Percentiles rank a stretch among this genome's conserved stretches.
Evolutionary conservation across 805 yeast genomes (phyloP).

Genomic region (Wickerhamomyces mucosus): DNA sequence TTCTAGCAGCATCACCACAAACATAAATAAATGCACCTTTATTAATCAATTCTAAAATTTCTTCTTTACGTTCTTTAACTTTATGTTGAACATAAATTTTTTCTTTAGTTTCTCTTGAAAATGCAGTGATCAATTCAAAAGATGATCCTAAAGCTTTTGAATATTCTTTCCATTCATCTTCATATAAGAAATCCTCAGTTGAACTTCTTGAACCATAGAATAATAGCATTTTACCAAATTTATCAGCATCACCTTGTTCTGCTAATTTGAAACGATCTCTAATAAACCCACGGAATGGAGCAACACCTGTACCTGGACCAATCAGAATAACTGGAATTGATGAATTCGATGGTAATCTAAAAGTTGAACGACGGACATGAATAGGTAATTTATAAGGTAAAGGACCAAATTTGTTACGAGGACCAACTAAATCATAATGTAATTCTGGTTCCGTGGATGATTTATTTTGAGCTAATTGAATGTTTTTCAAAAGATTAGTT

Average conservation of each 20-base stretch:
- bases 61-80: slow-evolving; percentile 40
- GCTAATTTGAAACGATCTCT: slow-evolving; percentile 69
- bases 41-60: slow-evolving; percentile 35
- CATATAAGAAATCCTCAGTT: slow-evolving; percentile 75
- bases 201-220: slow-evolving; percentile 84
- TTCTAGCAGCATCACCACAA: slow-evolving; percentile 92
- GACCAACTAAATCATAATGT: slow-evolving; percentile 74
- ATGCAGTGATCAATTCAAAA: slow-evolving; percentile 74
- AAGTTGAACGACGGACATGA: slow-evolving; percentile 90
- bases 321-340: slow-evolving; percentile 78
- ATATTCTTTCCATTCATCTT: slow-evolving; percentile 83
- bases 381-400: slow-evolving; percentile 76
- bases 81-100: slow-evolving; percentile 81
- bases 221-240: slow-evolving; percentile 61
- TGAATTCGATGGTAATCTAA: slow-evolving; percentile 85
- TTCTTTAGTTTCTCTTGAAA: slow-evolving; percentile 64
- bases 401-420: slow-evolving; percentile 42
- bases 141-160: slow-evolving; percentile 41
- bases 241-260: slow-evolving; percentile 33
- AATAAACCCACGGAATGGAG: slow-evolving; percentile 93
- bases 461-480: slow-evolving; percentile 52
- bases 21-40: slow-evolving; percentile 87
- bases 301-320: slow-evolving; percentile 99
- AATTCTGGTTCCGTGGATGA: slow-evolving; percentile 33
- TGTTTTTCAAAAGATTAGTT: slow-evolving; percentile 74